phyloP scores from a whole-genome alignment of 1,284 basidiomycete species.

The Ganoderma resinaceum region DNA sequence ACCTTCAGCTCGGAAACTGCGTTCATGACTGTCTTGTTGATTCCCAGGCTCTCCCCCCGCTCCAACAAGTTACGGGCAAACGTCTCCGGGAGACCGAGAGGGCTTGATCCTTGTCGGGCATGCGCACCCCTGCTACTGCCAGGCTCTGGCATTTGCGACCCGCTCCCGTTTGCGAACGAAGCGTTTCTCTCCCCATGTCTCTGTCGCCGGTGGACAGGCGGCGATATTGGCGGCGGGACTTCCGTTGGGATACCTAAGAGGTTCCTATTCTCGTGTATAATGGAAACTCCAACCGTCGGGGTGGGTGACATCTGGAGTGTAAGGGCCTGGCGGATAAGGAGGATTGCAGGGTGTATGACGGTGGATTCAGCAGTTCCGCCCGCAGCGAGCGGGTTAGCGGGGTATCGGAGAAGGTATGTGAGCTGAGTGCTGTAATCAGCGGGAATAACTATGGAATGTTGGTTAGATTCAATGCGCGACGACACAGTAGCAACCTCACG shows the following conservation, averaged over 20 bases:
- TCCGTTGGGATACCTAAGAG: slow-evolving; percentile 75
- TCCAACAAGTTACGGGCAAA: slow-evolving; percentile 77
- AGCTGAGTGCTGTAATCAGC: slow-evolving; percentile 87
- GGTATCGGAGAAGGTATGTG: slow-evolving; percentile 86
- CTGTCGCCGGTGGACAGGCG: slow-evolving; percentile 46
- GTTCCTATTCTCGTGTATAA: slow-evolving; percentile 84
- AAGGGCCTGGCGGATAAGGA: slow-evolving; percentile 85
- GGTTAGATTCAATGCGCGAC: not conserved
- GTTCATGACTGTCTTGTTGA: slow-evolving; percentile 81
- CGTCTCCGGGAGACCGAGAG: slow-evolving; percentile 67
- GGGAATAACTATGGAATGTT: slow-evolving; percentile 68
- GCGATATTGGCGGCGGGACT: slow-evolving; percentile 57
- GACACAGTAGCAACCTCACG: slow-evolving; percentile 54
- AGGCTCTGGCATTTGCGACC: slow-evolving; percentile 23
- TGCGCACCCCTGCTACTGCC: slow-evolving; percentile 34
- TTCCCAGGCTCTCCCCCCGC: slow-evolving; percentile 78
- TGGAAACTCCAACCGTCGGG: slow-evolving; percentile 73
- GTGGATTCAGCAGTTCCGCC: slow-evolving; percentile 36
- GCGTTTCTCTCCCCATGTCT: slow-evolving; percentile 39
- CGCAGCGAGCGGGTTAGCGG: slow-evolving; percentile 51
- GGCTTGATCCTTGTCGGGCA: slow-evolving; percentile 51
- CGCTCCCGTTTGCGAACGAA: slow-evolving; percentile 28
- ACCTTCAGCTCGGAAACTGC: slow-evolving; percentile 79
- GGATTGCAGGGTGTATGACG: slow-evolving; percentile 60
- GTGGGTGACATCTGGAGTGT: slow-evolving; percentile 78